Base-by-base conservation (phyloP, 192 early-diverging fungal species). In the Linnemannia hyalina region DNA sequence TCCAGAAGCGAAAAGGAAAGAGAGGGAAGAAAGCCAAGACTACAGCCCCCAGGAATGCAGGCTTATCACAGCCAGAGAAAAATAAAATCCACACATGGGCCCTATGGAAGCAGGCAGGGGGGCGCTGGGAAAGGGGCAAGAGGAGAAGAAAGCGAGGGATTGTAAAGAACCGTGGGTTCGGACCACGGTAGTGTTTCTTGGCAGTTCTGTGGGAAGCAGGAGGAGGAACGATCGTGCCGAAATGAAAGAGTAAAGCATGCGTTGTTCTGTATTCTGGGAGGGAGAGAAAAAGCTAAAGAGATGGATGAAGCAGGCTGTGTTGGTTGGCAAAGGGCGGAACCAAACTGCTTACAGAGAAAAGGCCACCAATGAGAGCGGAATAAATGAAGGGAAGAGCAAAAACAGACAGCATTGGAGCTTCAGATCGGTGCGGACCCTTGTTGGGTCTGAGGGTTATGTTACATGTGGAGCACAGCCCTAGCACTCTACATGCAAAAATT, bases 1-100 rank as follows among this genome's bases (percentile, higher is more conserved):
- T 46, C 29, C n/a, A 13, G 60, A 65, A 32, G 60, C 4, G 29
- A 29, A 35, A 65, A 35, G 11, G 60, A 65, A 60, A 26, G 23
- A 26, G 55, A 26, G 55, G 60, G 60, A 65, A 65, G 60, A 65
- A 65, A 65, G 60, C 60, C 60, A 65, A 65, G 60, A 65, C 60
- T 11, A 65, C 60, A 65, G 60, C 60, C 60, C 29, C 9, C 60
- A 35, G 60, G 60, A 65, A 65, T 65, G 60, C 60, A 29, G 26
- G 26, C 60, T 65, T 32, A 11, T 26, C 57, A 26, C 60, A 35
- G n/a, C 0, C n/a, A 32, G 60, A 29, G 18, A 20, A 52, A 52
- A 52, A 52, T 52, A 52, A 52, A 52, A 29, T 65, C 35, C 60
- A 65, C 60, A 65, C 29, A 65, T 65, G 60, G 29, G 11, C 26